Conservation (phyloP, 2,329 filamentous ascomycete species). For the Fusarium caatingaense region DNA sequence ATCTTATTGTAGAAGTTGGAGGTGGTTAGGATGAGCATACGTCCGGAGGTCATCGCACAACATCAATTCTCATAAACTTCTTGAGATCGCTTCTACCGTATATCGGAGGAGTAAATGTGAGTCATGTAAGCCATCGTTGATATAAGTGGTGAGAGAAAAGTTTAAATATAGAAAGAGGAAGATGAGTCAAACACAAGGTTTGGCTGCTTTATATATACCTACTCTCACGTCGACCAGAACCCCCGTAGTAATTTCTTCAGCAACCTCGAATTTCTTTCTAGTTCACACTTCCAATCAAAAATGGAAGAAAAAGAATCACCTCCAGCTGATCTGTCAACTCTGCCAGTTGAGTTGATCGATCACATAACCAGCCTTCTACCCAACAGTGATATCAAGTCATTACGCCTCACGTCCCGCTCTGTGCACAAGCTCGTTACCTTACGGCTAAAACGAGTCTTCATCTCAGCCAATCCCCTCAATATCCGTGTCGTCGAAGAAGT, state of each 20-base stretch:
- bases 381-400: slow-evolving; percentile 19
- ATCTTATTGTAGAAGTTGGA: neutral
- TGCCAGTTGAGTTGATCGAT: slow-evolving; percentile 7
- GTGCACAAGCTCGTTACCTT: neutral
- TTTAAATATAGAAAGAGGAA: too few species aligned
- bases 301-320: neutral
- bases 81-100: too few species aligned
- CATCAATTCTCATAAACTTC: too few species aligned
- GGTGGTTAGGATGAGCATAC: neutral
- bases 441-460: slow-evolving; percentile 48
- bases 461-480: slow-evolving; percentile 54
- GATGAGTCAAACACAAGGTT: neutral
- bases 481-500: slow-evolving; percentile 52
- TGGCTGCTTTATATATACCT: neutral
- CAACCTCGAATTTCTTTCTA: too few species aligned
- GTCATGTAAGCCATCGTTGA: too few species aligned
- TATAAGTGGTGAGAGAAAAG: too few species aligned
- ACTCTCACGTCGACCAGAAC: too few species aligned
- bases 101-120: too few species aligned
- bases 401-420: neutral
- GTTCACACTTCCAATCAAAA: neutral
- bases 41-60: neutral
- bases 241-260: too few species aligned
- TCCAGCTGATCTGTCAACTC: neutral
- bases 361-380: neutral